A percentile compares a stretch with the other conserved stretches of the same genome.
These are phyloP conservation scores for Neophaeococcomyces mojaviensis DNA, from an alignment of 2,329 filamentous ascomycete genomes.

Conservation along the genomic window DNA sequence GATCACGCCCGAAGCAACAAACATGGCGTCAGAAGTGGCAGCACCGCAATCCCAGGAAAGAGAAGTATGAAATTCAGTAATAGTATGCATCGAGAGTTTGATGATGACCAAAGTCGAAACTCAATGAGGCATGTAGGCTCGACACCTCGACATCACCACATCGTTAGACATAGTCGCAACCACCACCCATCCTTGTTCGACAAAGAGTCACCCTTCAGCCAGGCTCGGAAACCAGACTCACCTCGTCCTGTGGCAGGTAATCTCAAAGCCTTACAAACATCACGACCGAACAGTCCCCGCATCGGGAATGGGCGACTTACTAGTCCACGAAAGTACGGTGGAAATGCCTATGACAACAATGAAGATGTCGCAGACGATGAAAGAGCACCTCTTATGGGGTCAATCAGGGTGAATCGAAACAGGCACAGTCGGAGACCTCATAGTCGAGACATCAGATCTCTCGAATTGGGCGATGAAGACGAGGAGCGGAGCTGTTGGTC, in stretches of 20 bases:
- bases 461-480: conserved; percentile 66
- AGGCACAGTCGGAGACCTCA: conserved; percentile 47
- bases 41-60: conserved; percentile 61
- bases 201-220: conserved; percentile 70
- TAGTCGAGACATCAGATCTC: conserved; percentile 55
- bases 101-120: conserved; percentile 55
- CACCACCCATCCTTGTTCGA: conserved; percentile 66
- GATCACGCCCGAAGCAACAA: conserved; percentile 49
- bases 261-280: conserved; percentile 54
- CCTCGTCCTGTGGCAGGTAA: conserved; percentile 42
- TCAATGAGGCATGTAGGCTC: conserved; percentile 51
- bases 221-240: conserved; percentile 57
- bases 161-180: conserved; percentile 68
- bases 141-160: conserved; percentile 68
- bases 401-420: conserved; percentile 56
- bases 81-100: conserved; percentile 60
- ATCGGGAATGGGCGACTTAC: conserved; percentile 43
- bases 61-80: conserved; percentile 96
- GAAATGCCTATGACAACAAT: conserved; percentile 71
- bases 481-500: conserved; percentile 57
- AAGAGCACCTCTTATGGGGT: conserved; percentile 68
- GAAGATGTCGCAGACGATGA: conserved; percentile 80
- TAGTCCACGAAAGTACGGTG: conserved; percentile 50
- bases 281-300: conserved; percentile 64
- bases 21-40: conserved; percentile 57